Evolutionary conservation across 257 asterid genomes (phyloP).

Genomic region (Lycium ferocissimum): DNA sequence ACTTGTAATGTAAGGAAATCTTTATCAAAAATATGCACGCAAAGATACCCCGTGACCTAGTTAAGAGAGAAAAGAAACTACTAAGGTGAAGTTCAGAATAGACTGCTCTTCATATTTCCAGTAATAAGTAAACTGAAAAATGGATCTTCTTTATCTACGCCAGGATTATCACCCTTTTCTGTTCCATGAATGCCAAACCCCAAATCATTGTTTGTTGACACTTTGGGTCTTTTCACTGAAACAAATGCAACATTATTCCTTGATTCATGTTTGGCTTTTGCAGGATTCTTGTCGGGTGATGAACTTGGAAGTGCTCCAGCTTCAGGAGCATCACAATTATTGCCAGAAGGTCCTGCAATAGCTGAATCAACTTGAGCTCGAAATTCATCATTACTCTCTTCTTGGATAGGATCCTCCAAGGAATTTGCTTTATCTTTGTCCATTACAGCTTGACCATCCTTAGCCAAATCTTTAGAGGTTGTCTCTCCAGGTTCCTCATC

Average conservation of each 20-base stretch:
- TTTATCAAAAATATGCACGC: not conserved
- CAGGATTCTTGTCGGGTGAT: constrained; percentile 32
- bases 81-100: constrained; percentile 36
- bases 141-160: constrained; percentile 52
- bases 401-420: constrained; percentile 21
- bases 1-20: not conserved
- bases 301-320: constrained; percentile 32
- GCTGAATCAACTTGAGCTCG: constrained; percentile 33
- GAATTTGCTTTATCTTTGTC: constrained; percentile 29
- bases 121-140: constrained; percentile 61
- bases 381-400: constrained; percentile 39
- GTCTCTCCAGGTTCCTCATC: constrained; percentile 48
- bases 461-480: constrained; percentile 35
- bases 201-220: constrained; percentile 43
- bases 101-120: constrained; percentile 46
- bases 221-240: constrained; percentile 54
- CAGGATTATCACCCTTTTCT: constrained; percentile 38
- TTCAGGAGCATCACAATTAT: constrained; percentile 27
- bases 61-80: not conserved
- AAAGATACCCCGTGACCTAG: too few species aligned
- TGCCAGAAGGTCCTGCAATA: constrained; percentile 34
- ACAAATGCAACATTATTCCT: constrained; percentile 72
- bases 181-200: constrained; percentile 34
- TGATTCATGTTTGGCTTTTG: constrained; percentile 39
- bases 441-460: constrained; percentile 27